These are phyloP conservation scores for Rauvolfia tetraphylla DNA, from an alignment of 257 asterid species.

Conservation along the genomic window DNA sequence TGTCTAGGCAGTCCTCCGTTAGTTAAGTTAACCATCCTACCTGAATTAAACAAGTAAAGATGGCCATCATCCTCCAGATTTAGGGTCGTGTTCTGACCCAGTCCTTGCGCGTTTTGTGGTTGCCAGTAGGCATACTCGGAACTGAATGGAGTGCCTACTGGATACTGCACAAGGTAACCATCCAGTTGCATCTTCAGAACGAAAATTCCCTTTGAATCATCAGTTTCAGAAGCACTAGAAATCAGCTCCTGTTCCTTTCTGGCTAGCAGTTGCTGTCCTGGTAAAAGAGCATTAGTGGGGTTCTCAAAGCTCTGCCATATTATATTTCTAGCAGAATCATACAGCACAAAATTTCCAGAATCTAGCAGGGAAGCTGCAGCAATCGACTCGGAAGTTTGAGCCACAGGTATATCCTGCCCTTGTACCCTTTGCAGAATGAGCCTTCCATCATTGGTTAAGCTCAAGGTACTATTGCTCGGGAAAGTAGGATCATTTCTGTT, in stretches of 20 bases:
- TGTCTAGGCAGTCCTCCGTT: slow-evolving; percentile 16
- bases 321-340: slow-evolving; percentile 11
- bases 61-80: slow-evolving; percentile 32
- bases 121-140: slow-evolving; percentile 24
- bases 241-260: slow-evolving; percentile 16
- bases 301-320: slow-evolving; percentile 55
- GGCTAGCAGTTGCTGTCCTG: slow-evolving; percentile 30
- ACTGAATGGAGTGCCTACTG: not conserved
- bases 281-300: slow-evolving; percentile 47
- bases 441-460: slow-evolving; percentile 33
- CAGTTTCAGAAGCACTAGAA: slow-evolving; percentile 39
- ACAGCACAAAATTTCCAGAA: slow-evolving; percentile 53
- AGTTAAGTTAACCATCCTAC: slow-evolving; percentile 20
- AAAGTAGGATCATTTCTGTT: slow-evolving; percentile 21
- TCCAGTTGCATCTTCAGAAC: too few species aligned
- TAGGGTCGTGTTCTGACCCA: slow-evolving; percentile 24
- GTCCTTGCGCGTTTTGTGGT: not conserved
- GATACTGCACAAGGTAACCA: too few species aligned
- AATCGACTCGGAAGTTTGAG: not conserved
- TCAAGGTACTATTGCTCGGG: slow-evolving; percentile 19
- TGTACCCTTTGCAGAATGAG: slow-evolving; percentile 24
- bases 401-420: slow-evolving; percentile 10
- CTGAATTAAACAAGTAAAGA: slow-evolving; percentile 44
- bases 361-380: slow-evolving; percentile 44
- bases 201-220: too few species aligned